Evolutionary conservation across 1,284 basidiomycete species (phyloP).

Genomic region (Phellopilus nigrolimitatus): DNA sequence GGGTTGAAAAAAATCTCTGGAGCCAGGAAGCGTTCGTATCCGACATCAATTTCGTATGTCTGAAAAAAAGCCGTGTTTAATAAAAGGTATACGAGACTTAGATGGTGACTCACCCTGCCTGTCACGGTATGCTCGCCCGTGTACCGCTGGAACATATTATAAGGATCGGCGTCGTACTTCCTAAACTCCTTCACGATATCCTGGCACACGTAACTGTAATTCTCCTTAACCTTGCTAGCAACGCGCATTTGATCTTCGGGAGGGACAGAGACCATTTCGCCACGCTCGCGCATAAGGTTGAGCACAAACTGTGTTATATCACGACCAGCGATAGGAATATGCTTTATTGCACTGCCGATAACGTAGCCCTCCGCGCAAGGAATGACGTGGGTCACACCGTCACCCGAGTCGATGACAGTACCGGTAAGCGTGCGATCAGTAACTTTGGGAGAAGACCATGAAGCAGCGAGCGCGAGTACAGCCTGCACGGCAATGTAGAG

Average conservation of each 20-base stretch:
- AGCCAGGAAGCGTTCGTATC: slow-evolving; percentile 98
- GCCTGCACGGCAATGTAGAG: slow-evolving; percentile 99
- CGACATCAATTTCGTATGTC: slow-evolving; percentile 91
- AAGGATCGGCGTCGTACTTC: slow-evolving; percentile 95
- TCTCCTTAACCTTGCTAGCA: slow-evolving; percentile 95
- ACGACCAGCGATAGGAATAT: slow-evolving; percentile 96
- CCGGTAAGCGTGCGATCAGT: slow-evolving; percentile 93
- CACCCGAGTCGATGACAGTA: slow-evolving; percentile 98
- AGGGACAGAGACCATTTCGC: slow-evolving; percentile 85
- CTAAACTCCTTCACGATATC: slow-evolving; percentile 99
- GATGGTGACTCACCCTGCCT: slow-evolving; percentile 62
- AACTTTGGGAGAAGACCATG: slow-evolving; percentile 93
- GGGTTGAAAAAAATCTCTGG: slow-evolving; percentile 99
- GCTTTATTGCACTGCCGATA: slow-evolving; percentile 98
- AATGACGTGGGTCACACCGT: slow-evolving; percentile 98
- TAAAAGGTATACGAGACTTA: background rate
- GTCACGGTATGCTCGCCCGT: slow-evolving; percentile 94
- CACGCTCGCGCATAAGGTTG: slow-evolving; percentile 93
- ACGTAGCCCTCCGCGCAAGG: slow-evolving; percentile 98
- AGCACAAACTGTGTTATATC: slow-evolving; percentile 98
- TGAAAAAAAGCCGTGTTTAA: slow-evolving; percentile 29
- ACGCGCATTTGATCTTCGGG: slow-evolving; percentile 95
- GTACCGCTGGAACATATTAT: slow-evolving; percentile 94
- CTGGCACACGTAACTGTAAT: slow-evolving; percentile 98
- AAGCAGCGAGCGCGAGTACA: slow-evolving; percentile 97